Base-by-base conservation (phyloP, 169 alveolate species). In the Besnoitia besnoiti region DNA sequence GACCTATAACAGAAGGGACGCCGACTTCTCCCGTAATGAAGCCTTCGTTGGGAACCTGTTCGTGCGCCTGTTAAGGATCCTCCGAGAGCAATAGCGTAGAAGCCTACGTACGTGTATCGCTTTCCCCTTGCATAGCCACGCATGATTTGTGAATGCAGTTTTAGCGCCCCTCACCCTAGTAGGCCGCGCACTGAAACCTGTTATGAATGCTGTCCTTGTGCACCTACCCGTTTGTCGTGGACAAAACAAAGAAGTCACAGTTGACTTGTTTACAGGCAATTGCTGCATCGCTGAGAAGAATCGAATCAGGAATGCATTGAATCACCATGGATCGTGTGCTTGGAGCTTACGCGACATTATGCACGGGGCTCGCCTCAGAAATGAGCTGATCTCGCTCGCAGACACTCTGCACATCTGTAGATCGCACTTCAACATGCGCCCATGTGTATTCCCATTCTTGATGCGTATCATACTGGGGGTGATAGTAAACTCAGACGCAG, bases 311-410 rank as follows among this genome's bases (percentile, higher is more conserved):
- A 50, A 10, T 50, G 62, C 62, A 50, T 10, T 19, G 62, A 14
- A 10, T 19, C 62, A 50, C n/a, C n/a, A n/a, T n/a, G n/a, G n/a
- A n/a, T n/a, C n/a, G 24, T 30, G 19, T 0, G 61, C 33, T 2
- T 77, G 27, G 5, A 39, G 87, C 87, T 77, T 44, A 77, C 87
- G 50, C 87, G 55, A 77, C 40, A 30, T 24, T 77, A 7, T 77
- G 59, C 87, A 42, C 55, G 30, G 87, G 40, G 35, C 21, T 35
- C n/a, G 59, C 59, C 59, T 77, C 87, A 42, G 87, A 51, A 44
- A 77, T 44, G 27, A 77, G 87, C 30, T 77, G 87, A 77, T 77
- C 87, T 40, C 87, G 49, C 59, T 77, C 87, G 87, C 87, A 77
- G 42, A 77, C 59, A 39, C 87, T 77, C 87, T 77, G 87, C 37